Percentiles rank a stretch among this genome's conserved stretches.
These are phyloP conservation scores for Crepidotus variabilis DNA, from an alignment of 768 basidiomycete genomes.

Conservation along the genomic window DNA sequence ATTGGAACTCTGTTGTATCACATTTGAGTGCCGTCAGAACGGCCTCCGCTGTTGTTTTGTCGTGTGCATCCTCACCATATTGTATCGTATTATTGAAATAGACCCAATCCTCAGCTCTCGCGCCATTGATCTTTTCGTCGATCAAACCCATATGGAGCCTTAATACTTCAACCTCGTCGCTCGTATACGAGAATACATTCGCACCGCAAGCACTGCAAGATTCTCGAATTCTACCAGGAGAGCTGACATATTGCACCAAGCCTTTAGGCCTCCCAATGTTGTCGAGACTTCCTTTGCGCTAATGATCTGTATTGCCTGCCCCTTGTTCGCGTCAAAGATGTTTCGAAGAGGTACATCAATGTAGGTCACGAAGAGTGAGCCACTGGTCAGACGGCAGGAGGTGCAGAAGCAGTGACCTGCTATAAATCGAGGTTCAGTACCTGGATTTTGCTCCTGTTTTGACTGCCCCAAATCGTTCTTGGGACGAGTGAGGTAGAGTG, in stretches of 20 bases:
- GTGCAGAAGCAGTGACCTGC: slow-evolving; percentile 20
- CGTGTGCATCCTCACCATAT: neutral
- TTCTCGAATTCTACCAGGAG: slow-evolving; percentile 20
- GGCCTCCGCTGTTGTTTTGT: neutral
- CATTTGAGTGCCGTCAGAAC: neutral
- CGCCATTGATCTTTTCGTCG: neutral
- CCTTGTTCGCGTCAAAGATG: slow-evolving; percentile 10
- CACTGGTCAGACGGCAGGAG: slow-evolving; percentile 17
- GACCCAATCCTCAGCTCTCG: neutral
- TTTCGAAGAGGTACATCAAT: slow-evolving; percentile 14
- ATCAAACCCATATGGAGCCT: neutral
- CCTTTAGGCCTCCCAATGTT: slow-evolving; percentile 9
- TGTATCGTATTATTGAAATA: neutral
- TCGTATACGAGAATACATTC: slow-evolving; percentile 25
- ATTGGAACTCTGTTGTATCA: neutral
- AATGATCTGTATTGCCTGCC: neutral
- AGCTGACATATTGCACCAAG: slow-evolving; percentile 21
- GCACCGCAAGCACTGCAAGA: slow-evolving; percentile 29
- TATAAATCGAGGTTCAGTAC: slow-evolving; percentile 3
- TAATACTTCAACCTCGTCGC: neutral
- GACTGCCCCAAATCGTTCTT: neutral
- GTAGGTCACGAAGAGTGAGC: slow-evolving; percentile 17
- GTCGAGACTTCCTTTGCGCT: slow-evolving; percentile 9
- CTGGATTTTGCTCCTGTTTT: neutral
- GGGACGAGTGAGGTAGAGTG: slow-evolving; percentile 10